Conservation (phyloP, 305 asterid genomes). For the Solanum hybrid region DNA sequence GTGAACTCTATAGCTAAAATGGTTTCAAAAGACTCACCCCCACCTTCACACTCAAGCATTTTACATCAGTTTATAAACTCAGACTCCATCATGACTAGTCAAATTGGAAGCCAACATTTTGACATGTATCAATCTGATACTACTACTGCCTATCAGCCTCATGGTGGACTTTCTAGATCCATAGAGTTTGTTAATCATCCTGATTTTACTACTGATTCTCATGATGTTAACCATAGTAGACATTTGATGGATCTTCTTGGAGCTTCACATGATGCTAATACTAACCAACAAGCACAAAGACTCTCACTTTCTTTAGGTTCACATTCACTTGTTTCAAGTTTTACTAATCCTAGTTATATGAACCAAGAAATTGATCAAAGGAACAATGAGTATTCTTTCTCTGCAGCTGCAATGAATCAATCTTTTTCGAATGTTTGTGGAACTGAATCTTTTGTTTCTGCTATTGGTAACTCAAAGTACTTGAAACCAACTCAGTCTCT, state of each 20-base stretch:
- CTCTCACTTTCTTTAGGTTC: conserved; percentile 74
- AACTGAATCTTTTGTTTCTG: conserved; percentile 31
- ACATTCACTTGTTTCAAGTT: conserved; percentile 15
- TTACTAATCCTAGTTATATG: conserved; percentile 25
- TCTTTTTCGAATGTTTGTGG: conserved; percentile 31
- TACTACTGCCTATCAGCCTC: conserved; percentile 20
- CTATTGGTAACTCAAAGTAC: conserved; percentile 48
- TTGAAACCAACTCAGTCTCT: conserved; percentile 61
- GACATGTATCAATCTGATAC: conserved; percentile 22
- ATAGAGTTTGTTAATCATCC: conserved; percentile 25
- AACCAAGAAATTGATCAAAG: conserved; percentile 3
- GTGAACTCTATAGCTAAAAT: conserved; percentile 13
- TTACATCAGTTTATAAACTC: conserved; percentile 57
- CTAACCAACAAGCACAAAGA: conserved; percentile 34
- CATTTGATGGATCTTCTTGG: conserved; percentile 72
- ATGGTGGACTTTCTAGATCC: conserved; percentile 23
- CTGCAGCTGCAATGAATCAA: conserved; percentile 20
- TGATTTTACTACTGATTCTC: conserved; percentile 27
- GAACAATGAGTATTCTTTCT: conserved; percentile 11
- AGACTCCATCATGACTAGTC: conserved; percentile 26
- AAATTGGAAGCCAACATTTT: conserved; percentile 31
- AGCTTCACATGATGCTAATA: conserved; percentile 25
- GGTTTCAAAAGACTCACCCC: conserved; percentile 61
- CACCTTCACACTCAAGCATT: conserved; percentile 47
- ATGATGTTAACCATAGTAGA: conserved; percentile 27